Conservation (phyloP, 768 basidiomycete species). For the Panaeolus cyanescens region DNA sequence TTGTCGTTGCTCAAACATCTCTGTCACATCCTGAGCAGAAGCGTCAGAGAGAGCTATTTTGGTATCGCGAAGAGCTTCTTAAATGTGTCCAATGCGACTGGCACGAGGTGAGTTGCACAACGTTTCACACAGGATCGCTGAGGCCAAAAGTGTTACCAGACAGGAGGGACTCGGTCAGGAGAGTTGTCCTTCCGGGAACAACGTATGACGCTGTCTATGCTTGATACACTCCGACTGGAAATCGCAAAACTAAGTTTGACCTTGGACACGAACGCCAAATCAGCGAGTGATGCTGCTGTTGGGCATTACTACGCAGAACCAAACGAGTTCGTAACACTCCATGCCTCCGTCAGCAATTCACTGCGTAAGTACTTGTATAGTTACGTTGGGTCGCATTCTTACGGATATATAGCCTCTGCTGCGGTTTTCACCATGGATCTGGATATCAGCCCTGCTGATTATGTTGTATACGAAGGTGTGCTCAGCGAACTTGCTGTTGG, state of each 20-base stretch:
- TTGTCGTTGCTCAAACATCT: slow-evolving; percentile 78
- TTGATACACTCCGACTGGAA: slow-evolving; percentile 75
- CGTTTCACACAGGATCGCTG: not conserved
- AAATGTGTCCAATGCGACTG: slow-evolving; percentile 69
- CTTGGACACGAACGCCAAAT: slow-evolving; percentile 34
- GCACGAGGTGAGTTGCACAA: slow-evolving; percentile 69
- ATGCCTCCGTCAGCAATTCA: slow-evolving; percentile 60
- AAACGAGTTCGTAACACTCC: slow-evolving; percentile 67
- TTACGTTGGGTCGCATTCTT: not conserved
- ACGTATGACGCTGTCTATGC: slow-evolving; percentile 75
- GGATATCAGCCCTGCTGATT: slow-evolving; percentile 57
- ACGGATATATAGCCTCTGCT: slow-evolving; percentile 43
- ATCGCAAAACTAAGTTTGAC: slow-evolving; percentile 60
- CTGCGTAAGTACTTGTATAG: slow-evolving; percentile 50
- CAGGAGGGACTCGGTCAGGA: slow-evolving; percentile 76
- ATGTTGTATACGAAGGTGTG: slow-evolving; percentile 72
- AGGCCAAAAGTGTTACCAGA: slow-evolving; percentile 47
- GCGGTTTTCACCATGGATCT: slow-evolving; percentile 56
- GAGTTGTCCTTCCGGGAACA: slow-evolving; percentile 78
- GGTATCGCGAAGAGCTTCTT: slow-evolving; percentile 92
- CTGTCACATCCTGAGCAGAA: slow-evolving; percentile 60
- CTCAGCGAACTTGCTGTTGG: slow-evolving; percentile 65
- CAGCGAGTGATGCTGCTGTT: slow-evolving; percentile 28
- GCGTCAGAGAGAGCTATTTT: slow-evolving; percentile 82
- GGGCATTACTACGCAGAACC: slow-evolving; percentile 49